These are phyloP conservation scores for Malassezia sympodialis DNA, from an alignment of 1,284 basidiomycete species.

Conservation along the genomic window DNA sequence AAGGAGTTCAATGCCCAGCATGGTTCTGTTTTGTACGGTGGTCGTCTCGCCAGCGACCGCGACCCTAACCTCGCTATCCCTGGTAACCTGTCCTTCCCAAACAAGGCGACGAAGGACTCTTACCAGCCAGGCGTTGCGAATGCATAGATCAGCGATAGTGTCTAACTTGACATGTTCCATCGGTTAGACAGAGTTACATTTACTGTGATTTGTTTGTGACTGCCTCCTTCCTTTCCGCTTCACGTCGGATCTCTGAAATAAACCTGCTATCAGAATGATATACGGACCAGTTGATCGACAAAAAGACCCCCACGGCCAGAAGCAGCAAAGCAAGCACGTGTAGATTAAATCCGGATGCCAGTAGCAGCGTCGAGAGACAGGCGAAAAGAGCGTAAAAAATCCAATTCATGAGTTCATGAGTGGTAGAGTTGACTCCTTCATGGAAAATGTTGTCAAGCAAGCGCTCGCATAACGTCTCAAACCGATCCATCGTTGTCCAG, in stretches of 20 bases:
- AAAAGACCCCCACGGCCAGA: conserved; percentile 43
- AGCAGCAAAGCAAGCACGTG: conserved; percentile 47
- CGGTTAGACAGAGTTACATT: not conserved
- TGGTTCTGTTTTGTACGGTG: conserved; percentile 81
- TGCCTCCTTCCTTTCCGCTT: not conserved
- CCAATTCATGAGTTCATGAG: conserved; percentile 43
- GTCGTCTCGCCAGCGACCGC: conserved; percentile 62
- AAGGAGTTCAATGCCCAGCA: conserved; percentile 65
- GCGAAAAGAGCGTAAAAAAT: conserved; percentile 49
- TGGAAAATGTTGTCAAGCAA: conserved; percentile 37
- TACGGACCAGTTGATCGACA: conserved; percentile 48
- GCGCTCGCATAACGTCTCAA: conserved; percentile 16
- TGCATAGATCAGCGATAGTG: not conserved
- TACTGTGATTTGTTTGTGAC: not conserved
- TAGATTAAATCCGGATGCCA: conserved; percentile 42
- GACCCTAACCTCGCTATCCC: conserved; percentile 67
- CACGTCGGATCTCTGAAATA: conserved; percentile 4
- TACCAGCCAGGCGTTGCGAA: conserved; percentile 3
- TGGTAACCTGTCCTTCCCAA: conserved; percentile 59
- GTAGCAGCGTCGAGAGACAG: conserved; percentile 37
- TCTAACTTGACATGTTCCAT: not conserved
- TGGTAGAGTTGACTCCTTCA: conserved; percentile 36
- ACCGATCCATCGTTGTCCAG: not conserved
- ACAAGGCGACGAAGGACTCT: conserved; percentile 13
- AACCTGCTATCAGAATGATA: conserved; percentile 3